Conservation (phyloP, 306 rosid genomes). For the Amphicarpaea edgeworthii region DNA sequence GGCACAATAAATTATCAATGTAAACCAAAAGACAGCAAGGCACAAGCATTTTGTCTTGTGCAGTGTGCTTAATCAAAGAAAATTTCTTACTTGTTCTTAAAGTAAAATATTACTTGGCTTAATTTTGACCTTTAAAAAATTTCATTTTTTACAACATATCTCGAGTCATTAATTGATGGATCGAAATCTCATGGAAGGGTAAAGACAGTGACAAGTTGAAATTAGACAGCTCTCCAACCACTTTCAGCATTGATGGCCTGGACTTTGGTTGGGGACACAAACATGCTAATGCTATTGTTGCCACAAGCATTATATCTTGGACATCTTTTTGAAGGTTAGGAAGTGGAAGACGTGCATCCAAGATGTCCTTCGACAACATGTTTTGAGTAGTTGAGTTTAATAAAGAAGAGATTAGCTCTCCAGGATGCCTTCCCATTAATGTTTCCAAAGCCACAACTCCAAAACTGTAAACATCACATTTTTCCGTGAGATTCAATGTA, state of each 20-base stretch:
- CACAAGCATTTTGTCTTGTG: no score
- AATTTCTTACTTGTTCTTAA: no score
- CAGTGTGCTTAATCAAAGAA: no score
- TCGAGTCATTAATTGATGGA: not conserved
- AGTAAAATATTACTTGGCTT: no score
- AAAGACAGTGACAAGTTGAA: not conserved
- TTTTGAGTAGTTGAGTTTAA: not conserved
- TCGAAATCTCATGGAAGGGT: not conserved
- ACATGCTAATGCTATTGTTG: not conserved
- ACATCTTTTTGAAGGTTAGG: not conserved
- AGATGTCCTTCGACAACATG: not conserved
- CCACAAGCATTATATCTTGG: not conserved
- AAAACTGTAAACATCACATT: not conserved
- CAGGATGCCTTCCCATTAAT: not conserved
- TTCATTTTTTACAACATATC: not conserved
- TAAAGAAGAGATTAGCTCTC: not conserved
- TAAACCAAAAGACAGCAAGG: no score
- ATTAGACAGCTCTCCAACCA: not conserved
- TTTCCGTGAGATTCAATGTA: not conserved
- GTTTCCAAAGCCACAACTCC: not conserved
- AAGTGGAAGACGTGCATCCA: not conserved
- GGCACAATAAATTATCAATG: no score
- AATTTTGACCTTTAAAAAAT: no score
- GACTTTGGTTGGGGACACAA: not conserved
- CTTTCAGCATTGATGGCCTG: slow-evolving; percentile 9